Conservation (phyloP, 2,329 filamentous ascomycete genomes). For the Alternaria sp. region DNA sequence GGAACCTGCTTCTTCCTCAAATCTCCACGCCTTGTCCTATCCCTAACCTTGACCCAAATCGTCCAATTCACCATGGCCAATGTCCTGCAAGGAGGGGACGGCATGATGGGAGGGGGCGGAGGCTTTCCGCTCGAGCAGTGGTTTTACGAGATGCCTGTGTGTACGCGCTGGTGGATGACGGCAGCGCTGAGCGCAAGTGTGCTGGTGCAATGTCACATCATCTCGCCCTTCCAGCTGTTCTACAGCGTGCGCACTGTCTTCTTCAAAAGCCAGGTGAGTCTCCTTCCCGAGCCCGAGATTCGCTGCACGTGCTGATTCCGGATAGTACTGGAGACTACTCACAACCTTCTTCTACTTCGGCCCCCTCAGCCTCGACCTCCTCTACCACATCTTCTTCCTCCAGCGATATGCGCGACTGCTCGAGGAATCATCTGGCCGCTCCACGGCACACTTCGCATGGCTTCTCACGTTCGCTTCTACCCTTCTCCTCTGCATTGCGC, state of each 20-base stretch:
- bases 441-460: conserved; percentile 94
- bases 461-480: conserved; percentile 84
- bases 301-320: conserved; percentile 13
- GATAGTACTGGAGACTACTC: conserved; percentile 92
- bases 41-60: not conserved
- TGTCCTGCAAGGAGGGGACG: conserved; percentile 54
- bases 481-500: conserved; percentile 81
- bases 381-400: conserved; percentile 98
- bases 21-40: not conserved
- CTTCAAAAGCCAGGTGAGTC: conserved; percentile 82
- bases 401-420: conserved; percentile 94
- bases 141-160: conserved; percentile 99
- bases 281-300: too few relatives aligned
- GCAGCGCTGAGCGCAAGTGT: conserved; percentile 87
- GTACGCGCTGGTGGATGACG: conserved; percentile 96
- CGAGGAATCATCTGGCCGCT: conserved; percentile 91
- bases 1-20: not conserved
- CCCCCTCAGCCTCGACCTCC: conserved; percentile 87
- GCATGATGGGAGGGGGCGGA: conserved; percentile 62
- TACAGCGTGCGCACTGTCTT: conserved; percentile 95
- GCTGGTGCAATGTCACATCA: conserved; percentile 89
- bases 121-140: conserved; percentile 89
- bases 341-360: conserved; percentile 98
- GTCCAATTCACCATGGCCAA: conserved; percentile 53
- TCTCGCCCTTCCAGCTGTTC: conserved; percentile 94